These are phyloP conservation scores for Citrus australasica DNA, from an alignment of 345 rosid species.

Conservation along the genomic window DNA sequence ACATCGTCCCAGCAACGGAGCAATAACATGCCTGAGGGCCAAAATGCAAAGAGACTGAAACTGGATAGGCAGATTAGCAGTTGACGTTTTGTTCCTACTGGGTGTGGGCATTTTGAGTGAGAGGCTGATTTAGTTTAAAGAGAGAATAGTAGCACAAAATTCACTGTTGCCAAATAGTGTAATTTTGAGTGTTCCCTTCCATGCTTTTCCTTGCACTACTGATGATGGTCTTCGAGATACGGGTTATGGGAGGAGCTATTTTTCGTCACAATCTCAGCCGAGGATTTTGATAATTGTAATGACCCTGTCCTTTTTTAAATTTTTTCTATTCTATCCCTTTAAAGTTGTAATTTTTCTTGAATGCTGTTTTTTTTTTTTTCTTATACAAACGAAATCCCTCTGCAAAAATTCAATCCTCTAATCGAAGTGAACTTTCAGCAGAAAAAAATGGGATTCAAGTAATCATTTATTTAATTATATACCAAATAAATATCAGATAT, in stretches of 20 bases:
- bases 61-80: conserved; percentile 85
- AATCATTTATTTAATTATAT: no score
- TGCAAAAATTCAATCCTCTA: no score
- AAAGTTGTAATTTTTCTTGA: not conserved
- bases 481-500: no score
- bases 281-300: conserved; percentile 3
- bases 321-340: no score
- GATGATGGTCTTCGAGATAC: not conserved
- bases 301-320: not conserved
- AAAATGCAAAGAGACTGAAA: conserved; percentile 79
- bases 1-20: conserved; percentile 48
- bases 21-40: conserved; percentile 47
- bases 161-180: conserved; percentile 17
- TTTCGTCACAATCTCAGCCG: not conserved
- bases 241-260: conserved; percentile 10
- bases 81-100: conserved; percentile 19
- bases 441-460: no score
- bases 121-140: conserved; percentile 10
- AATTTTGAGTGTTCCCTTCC: not conserved
- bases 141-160: not conserved
- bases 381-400: not conserved
- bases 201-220: not conserved
- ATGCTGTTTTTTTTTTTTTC: not conserved
- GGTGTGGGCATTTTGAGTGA: conserved; percentile 10
- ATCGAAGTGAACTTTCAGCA: no score